These are phyloP conservation scores for Neonectria magnoliae DNA, from an alignment of 2,329 filamentous ascomycete genomes.

Conservation along the genomic window DNA sequence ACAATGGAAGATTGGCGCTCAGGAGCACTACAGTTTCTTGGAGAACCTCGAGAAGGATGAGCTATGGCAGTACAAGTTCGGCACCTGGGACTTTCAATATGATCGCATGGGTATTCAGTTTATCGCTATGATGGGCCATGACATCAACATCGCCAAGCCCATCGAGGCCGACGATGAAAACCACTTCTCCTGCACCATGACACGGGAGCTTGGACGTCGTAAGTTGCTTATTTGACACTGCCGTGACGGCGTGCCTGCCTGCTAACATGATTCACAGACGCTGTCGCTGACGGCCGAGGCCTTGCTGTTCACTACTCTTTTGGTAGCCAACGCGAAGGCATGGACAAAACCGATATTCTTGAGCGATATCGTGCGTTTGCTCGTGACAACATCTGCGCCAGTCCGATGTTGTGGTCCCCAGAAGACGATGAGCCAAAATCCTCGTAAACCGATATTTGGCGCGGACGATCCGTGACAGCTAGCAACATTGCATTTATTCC, in stretches of 20 bases:
- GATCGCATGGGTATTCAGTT: conserved; percentile 64
- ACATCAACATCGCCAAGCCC: conserved; percentile 59
- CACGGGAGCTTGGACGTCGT: conserved; percentile 51
- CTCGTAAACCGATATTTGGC: not conserved
- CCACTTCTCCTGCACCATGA: conserved; percentile 53
- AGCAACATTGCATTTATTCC: not conserved
- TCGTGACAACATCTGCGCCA: conserved; percentile 58
- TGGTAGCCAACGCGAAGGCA: conserved; percentile 48
- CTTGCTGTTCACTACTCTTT: conserved; percentile 65
- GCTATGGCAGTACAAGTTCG: conserved; percentile 59
- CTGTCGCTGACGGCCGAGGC: conserved; percentile 63
- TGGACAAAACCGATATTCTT: conserved; percentile 64
- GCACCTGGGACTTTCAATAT: conserved; percentile 59
- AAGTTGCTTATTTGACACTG: conserved; percentile 14
- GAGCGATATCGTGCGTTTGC: conserved; percentile 64
- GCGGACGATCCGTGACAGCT: not conserved
- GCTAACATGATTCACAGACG: conserved; percentile 41
- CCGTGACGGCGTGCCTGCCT: not conserved
- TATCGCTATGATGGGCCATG: conserved; percentile 61
- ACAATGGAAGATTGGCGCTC: conserved; percentile 62
- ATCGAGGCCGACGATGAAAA: conserved; percentile 58
- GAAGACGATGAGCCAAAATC: conserved; percentile 21
- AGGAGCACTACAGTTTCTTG: conserved; percentile 59
- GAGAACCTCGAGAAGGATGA: conserved; percentile 60
- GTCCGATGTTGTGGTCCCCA: conserved; percentile 45